A percentile compares a stretch with the other conserved stretches of the same genome.
Evolutionary conservation across 805 yeast genomes (phyloP).

Genomic region (Yamadazyma paraphyllophila): DNA sequence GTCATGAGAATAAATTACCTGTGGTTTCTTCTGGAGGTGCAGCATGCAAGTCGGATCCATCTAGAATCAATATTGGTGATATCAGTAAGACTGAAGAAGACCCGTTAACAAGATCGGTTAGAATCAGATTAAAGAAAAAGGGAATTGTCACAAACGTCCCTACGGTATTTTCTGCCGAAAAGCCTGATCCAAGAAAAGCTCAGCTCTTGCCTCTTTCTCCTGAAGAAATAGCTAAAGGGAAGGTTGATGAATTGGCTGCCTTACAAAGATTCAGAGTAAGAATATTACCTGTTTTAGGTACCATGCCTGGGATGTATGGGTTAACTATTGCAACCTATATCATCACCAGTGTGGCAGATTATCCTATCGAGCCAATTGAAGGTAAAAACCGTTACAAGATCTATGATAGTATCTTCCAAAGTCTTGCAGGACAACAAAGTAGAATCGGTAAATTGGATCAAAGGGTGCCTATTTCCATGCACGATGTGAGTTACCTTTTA

Average conservation of each 20-base stretch:
- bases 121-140: conserved; percentile 76
- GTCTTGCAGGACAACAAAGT: conserved; percentile 83
- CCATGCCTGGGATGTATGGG: conserved; percentile 97
- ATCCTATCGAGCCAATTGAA: conserved; percentile 86
- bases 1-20: conserved; percentile 57
- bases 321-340: conserved; percentile 83
- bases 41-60: conserved; percentile 93
- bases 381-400: conserved; percentile 84
- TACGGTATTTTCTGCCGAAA: conserved; percentile 89
- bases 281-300: conserved; percentile 92
- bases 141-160: conserved; percentile 79
- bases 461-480: conserved; percentile 67
- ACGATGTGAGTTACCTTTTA: conserved; percentile 76
- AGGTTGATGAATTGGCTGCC: conserved; percentile 84
- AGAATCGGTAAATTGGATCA: conserved; percentile 72
- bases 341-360: conserved; percentile 76
- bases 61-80: conserved; percentile 86
- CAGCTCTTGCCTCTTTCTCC: conserved; percentile 80
- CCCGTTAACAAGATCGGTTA: conserved; percentile 81
- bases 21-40: conserved; percentile 96
- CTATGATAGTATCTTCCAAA: conserved; percentile 79
- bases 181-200: conserved; percentile 95
- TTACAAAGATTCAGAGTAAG: conserved; percentile 88
- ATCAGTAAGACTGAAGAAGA: conserved; percentile 90
- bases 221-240: conserved; percentile 74